phyloP scores from a whole-genome alignment of 768 basidiomycete genomes.

The Gautieria morchelliformis region DNA sequence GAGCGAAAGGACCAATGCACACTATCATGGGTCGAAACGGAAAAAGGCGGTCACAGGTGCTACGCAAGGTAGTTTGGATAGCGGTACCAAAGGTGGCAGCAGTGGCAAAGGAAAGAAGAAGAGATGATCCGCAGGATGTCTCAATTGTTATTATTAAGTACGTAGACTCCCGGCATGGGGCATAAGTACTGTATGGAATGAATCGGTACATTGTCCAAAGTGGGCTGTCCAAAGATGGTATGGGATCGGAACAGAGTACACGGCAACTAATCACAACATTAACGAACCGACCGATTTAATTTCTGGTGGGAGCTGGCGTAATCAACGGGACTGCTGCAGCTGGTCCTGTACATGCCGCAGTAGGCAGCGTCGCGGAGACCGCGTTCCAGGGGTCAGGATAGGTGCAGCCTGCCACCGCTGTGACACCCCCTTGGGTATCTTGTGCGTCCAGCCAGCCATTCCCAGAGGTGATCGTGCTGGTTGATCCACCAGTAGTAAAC shows the following conservation, averaged over 20 bases:
- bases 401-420: slow-evolving; percentile 50
- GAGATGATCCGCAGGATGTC: neutral
- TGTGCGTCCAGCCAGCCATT: slow-evolving; percentile 49
- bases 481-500: slow-evolving; percentile 17
- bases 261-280: neutral
- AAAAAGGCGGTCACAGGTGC: slow-evolving; percentile 47
- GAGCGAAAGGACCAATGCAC: slow-evolving; percentile 54
- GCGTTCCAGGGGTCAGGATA: slow-evolving; percentile 62
- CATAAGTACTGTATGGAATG: neutral
- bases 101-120: slow-evolving; percentile 15
- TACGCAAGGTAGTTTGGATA: slow-evolving; percentile 53
- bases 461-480: slow-evolving; percentile 32
- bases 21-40: slow-evolving; percentile 33
- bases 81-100: slow-evolving; percentile 15
- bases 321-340: neutral
- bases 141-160: neutral
- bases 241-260: neutral
- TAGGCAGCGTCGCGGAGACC: slow-evolving; percentile 35
- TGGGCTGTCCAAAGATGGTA: neutral
- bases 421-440: slow-evolving; percentile 46
- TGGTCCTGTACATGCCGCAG: slow-evolving; percentile 28
- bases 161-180: neutral
- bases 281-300: neutral
- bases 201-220: neutral
- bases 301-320: neutral